phyloP scores from a whole-genome alignment of 805 yeast genomes.

The Candida coleopterorum region DNA sequence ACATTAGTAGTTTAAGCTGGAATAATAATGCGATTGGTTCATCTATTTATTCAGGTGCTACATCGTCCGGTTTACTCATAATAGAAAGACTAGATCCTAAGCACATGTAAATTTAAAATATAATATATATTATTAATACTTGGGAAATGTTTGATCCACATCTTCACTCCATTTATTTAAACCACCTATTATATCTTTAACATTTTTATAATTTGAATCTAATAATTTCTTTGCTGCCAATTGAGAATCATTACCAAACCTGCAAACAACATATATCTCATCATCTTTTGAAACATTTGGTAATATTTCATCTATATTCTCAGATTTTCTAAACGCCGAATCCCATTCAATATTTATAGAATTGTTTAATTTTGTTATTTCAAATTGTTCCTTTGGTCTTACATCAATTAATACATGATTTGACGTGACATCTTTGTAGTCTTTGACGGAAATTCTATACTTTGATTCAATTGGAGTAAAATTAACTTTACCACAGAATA shows the following conservation, averaged over 20 bases:
- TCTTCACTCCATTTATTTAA: conserved; percentile 59
- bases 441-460: conserved; percentile 44
- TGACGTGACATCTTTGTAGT: conserved; percentile 18
- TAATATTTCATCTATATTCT: conserved; percentile 19
- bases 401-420: conserved; percentile 59
- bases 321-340: conserved; percentile 31
- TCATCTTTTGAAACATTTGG: conserved; percentile 18
- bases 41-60: conserved; percentile 50
- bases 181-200: conserved; percentile 76
- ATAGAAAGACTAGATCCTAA: conserved; percentile 39
- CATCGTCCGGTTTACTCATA: conserved; percentile 47
- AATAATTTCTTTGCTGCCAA: conserved; percentile 58
- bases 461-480: conserved; percentile 41
- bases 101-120: too few relatives aligned
- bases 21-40: conserved; percentile 40
- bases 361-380: conserved; percentile 55
- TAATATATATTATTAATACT: conserved; percentile 40
- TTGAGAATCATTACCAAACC: conserved; percentile 90
- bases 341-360: conserved; percentile 64
- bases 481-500: conserved; percentile 66
- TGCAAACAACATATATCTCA: conserved; percentile 61
- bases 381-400: conserved; percentile 72
- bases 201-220: conserved; percentile 45
- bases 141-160: conserved; percentile 59
- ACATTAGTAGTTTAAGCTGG: conserved; percentile 54